Percentiles rank a stretch among this genome's conserved stretches.
These are phyloP conservation scores for Marasmius sp. DNA, from an alignment of 1,284 basidiomycete species.

Conservation along the genomic window DNA sequence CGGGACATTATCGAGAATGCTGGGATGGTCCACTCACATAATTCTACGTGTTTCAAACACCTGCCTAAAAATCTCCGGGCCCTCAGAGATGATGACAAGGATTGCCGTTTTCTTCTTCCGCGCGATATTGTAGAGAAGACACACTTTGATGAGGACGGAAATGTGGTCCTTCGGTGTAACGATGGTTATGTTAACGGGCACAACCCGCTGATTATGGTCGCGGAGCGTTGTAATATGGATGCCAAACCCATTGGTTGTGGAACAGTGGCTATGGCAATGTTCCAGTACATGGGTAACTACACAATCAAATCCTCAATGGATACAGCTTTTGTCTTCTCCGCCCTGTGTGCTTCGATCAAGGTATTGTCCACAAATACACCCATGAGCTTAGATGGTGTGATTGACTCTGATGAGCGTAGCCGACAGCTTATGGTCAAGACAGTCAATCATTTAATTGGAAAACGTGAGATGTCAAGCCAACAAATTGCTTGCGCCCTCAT, in stretches of 20 bases:
- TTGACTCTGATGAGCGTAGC: too few relatives aligned
- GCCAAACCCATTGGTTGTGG: constrained; percentile 15
- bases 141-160: constrained; percentile 4
- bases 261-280: constrained; percentile 8
- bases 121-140: not conserved
- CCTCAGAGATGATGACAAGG: not conserved
- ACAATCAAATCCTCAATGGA: constrained; percentile 7
- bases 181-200: constrained; percentile 7
- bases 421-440: constrained; percentile 14
- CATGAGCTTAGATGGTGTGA: too few relatives aligned
- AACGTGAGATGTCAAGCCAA: constrained; percentile 15
- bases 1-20: constrained; percentile 11
- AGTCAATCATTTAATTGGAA: constrained; percentile 12
- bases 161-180: not conserved
- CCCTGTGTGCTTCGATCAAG: constrained; percentile 14
- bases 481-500: constrained; percentile 13
- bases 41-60: constrained; percentile 15
- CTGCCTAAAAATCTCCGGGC: not conserved
- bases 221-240: constrained; percentile 12
- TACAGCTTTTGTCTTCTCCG: constrained; percentile 13
- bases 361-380: too few relatives aligned
- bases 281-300: constrained; percentile 10
- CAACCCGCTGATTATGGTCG: not conserved
- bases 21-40: constrained; percentile 12
- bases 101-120: not conserved